Conservation (phyloP, 768 basidiomycete genomes). For the Boletales sp. region DNA sequence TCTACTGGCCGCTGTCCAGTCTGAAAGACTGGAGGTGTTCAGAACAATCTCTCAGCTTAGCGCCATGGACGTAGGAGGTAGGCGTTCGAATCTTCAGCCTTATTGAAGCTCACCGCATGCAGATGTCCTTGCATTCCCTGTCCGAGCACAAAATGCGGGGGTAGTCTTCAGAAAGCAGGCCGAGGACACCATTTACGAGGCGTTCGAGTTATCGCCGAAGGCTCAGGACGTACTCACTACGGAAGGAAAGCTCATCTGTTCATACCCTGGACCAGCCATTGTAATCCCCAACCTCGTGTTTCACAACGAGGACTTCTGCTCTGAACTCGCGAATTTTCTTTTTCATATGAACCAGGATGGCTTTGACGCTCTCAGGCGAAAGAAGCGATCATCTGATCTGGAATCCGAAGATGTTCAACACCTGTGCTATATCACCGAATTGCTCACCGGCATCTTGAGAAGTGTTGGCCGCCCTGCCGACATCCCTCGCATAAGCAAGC, state of each 20-base stretch:
- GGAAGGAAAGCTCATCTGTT: constrained; percentile 43
- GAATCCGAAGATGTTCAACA: constrained; percentile 37
- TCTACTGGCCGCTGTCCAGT: constrained; percentile 11
- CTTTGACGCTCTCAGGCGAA: constrained; percentile 32
- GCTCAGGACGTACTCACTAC: constrained; percentile 33
- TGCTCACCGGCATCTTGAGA: constrained; percentile 45
- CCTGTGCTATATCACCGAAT: constrained; percentile 47
- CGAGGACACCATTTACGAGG: constrained; percentile 36
- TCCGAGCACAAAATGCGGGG: constrained; percentile 48
- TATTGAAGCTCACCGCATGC: neutral
- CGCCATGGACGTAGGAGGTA: constrained; percentile 1
- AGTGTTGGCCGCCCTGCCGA: constrained; percentile 32
- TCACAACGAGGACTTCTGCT: constrained; percentile 26
- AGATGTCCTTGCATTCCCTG: constrained; percentile 39
- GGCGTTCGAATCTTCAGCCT: neutral
- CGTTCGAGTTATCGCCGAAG: constrained; percentile 43
- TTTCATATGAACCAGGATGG: constrained; percentile 30
- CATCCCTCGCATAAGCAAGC: constrained; percentile 36
- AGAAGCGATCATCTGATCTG: constrained; percentile 27
- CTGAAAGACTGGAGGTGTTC: constrained; percentile 7
- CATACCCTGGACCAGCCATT: constrained; percentile 45
- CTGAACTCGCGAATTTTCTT: constrained; percentile 38
- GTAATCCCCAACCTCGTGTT: constrained; percentile 29
- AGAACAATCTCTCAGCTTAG: constrained; percentile 5
- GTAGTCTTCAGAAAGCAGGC: constrained; percentile 35